These are phyloP conservation scores for Yarrowia keelungensis DNA, from an alignment of 805 yeast species.

Conservation along the genomic window DNA sequence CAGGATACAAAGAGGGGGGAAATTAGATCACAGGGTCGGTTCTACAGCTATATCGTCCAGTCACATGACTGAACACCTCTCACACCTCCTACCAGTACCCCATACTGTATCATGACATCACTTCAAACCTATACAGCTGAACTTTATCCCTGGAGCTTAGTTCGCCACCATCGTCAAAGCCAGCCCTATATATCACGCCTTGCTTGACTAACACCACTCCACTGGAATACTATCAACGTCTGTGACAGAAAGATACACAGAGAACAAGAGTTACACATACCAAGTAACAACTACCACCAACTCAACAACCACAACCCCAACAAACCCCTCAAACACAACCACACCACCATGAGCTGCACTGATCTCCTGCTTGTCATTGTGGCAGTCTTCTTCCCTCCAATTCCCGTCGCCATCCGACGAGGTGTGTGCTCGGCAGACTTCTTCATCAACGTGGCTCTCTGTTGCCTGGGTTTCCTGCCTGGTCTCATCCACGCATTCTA, in stretches of 20 bases:
- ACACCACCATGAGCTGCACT: slow-evolving; percentile 45
- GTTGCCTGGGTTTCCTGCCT: slow-evolving; percentile 75
- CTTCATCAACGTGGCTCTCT: slow-evolving; percentile 71
- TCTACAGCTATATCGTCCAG: too few species aligned
- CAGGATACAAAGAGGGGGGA: too few species aligned
- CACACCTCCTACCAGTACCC: not conserved
- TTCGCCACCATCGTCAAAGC: slow-evolving; percentile 26
- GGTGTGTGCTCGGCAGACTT: slow-evolving; percentile 76
- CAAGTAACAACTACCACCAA: not conserved
- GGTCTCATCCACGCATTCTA: slow-evolving; percentile 81
- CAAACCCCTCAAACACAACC: not conserved
- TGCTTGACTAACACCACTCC: not conserved
- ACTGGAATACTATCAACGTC: not conserved
- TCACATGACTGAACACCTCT: too few species aligned
- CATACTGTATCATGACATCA: slow-evolving; percentile 5
- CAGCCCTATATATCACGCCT: slow-evolving; percentile 16
- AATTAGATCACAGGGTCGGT: too few species aligned
- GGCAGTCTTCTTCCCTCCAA: slow-evolving; percentile 77
- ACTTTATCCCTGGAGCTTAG: not conserved
- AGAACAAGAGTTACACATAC: not conserved
- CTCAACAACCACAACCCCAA: not conserved
- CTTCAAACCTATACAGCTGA: not conserved
- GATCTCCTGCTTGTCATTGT: slow-evolving; percentile 73
- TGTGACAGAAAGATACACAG: not conserved
- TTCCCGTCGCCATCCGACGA: slow-evolving; percentile 75